A percentile compares a stretch with the other conserved stretches of the same genome.
phyloP scores from a whole-genome alignment of 176 grass and related monocot species.

The Dendrocalamus sinicus region DNA sequence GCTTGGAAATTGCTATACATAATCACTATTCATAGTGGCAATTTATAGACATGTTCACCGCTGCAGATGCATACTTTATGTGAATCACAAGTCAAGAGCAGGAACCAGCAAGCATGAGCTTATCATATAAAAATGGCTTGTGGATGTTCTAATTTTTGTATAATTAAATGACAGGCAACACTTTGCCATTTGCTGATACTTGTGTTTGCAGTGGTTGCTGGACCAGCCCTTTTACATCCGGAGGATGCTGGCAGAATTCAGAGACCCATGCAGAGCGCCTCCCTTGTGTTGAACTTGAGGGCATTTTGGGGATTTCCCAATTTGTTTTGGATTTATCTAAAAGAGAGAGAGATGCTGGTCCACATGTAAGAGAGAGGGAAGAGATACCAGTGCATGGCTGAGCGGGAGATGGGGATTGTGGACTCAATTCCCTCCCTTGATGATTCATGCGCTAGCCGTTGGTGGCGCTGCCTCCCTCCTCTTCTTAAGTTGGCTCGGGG shows the following conservation, averaged over 20 bases:
- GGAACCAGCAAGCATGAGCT: background rate
- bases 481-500: no score
- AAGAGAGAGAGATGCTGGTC: no score
- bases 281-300: background rate
- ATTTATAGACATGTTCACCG: background rate
- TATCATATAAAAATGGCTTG: background rate
- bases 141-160: background rate
- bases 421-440: no score
- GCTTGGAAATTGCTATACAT: background rate
- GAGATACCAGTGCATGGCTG: no score
- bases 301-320: no score
- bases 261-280: background rate
- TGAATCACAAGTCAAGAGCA: background rate
- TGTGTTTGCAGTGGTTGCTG: constrained; percentile 39
- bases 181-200: constrained; percentile 1
- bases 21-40: background rate
- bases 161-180: constrained; percentile 11
- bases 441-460: no score
- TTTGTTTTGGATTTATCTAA: no score
- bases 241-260: constrained; percentile 29
- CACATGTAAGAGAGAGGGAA: no score
- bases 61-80: background rate
- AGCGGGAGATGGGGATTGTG: no score
- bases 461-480: no score
- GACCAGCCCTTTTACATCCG: constrained; percentile 39